Evolutionary conservation across 2,329 filamentous ascomycete species (phyloP).

Genomic region (Xylariales sp.): DNA sequence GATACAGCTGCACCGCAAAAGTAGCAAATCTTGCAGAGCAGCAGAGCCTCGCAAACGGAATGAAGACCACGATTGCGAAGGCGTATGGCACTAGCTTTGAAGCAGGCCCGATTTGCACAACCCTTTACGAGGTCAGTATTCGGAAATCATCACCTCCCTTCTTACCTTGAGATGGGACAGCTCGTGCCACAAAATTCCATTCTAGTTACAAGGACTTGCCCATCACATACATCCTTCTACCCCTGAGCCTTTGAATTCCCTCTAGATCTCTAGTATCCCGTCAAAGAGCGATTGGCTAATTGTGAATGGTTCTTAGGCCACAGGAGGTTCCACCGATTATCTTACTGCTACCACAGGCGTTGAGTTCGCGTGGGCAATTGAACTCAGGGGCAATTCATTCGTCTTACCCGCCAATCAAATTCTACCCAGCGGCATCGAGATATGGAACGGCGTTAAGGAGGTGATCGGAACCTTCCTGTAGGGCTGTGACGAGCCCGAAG

Average conservation of each 20-base stretch:
- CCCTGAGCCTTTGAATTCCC: slow-evolving; percentile 16
- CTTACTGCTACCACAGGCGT: slow-evolving; percentile 23
- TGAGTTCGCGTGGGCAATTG: slow-evolving; percentile 25
- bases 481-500: no score
- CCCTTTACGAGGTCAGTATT: slow-evolving; percentile 26
- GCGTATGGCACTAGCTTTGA: slow-evolving; percentile 30
- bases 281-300: no score
- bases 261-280: background rate
- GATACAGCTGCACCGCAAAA: slow-evolving; percentile 45
- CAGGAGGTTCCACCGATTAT: slow-evolving; percentile 17
- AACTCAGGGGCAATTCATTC: slow-evolving; percentile 27
- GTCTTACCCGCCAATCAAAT: slow-evolving; percentile 25
- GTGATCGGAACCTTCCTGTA: slow-evolving; percentile 10
- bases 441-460: slow-evolving; percentile 25
- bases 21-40: slow-evolving; percentile 39
- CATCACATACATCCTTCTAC: no score
- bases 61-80: slow-evolving; percentile 25
- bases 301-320: no score
- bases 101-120: slow-evolving; percentile 32
- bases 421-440: slow-evolving; percentile 22
- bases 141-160: slow-evolving; percentile 26
- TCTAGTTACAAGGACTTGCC: no score
- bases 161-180: no score
- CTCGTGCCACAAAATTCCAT: no score
- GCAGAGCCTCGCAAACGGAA: slow-evolving; percentile 32